A percentile compares a stretch with the other conserved stretches of the same genome.
Evolutionary conservation across 2,329 filamentous ascomycete species (phyloP).

Genomic region (Exophiala lecanii-corni): DNA sequence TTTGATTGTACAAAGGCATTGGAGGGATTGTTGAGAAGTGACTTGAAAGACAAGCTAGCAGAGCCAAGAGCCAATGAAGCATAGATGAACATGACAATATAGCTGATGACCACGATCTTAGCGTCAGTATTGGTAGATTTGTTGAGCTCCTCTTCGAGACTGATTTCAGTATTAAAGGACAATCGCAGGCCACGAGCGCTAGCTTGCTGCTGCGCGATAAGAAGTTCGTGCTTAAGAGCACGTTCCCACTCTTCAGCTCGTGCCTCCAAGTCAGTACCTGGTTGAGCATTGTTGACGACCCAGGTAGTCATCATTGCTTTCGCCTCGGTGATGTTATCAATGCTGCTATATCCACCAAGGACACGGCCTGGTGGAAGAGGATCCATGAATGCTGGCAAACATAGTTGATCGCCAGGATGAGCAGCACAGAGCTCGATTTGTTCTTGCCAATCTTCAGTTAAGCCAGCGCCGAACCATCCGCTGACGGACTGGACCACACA

Average conservation of each 20-base stretch:
- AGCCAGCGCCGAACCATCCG: slow-evolving; percentile 72
- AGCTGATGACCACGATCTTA: slow-evolving; percentile 93
- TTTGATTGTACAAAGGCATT: slow-evolving; percentile 91
- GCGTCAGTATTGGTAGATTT: slow-evolving; percentile 98
- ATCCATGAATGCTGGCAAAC: slow-evolving; percentile 82
- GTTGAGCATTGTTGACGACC: slow-evolving; percentile 83
- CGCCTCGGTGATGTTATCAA: slow-evolving; percentile 59
- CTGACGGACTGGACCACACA: slow-evolving; percentile 93
- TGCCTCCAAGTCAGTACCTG: slow-evolving; percentile 65
- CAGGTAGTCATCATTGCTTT: slow-evolving; percentile 83
- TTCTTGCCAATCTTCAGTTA: slow-evolving; percentile 65
- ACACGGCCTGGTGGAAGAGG: slow-evolving; percentile 82
- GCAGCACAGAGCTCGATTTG: slow-evolving; percentile 68
- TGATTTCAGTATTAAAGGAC: slow-evolving; percentile 94
- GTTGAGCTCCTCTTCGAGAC: slow-evolving; percentile 90
- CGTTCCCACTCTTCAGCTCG: slow-evolving; percentile 87
- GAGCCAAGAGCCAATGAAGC: slow-evolving; percentile 89
- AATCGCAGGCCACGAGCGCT: slow-evolving; percentile 70
- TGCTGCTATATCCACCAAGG: slow-evolving; percentile 70
- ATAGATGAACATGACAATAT: slow-evolving; percentile 98
- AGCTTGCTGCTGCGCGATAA: slow-evolving; percentile 78
- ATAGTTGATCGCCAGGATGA: slow-evolving; percentile 66
- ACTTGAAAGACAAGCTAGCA: slow-evolving; percentile 70
- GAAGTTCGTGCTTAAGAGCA: slow-evolving; percentile 66
- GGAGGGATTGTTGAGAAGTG: slow-evolving; percentile 75